phyloP scores from a whole-genome alignment of 2,329 filamentous ascomycete species.

The Leptosphaerulina australis region DNA sequence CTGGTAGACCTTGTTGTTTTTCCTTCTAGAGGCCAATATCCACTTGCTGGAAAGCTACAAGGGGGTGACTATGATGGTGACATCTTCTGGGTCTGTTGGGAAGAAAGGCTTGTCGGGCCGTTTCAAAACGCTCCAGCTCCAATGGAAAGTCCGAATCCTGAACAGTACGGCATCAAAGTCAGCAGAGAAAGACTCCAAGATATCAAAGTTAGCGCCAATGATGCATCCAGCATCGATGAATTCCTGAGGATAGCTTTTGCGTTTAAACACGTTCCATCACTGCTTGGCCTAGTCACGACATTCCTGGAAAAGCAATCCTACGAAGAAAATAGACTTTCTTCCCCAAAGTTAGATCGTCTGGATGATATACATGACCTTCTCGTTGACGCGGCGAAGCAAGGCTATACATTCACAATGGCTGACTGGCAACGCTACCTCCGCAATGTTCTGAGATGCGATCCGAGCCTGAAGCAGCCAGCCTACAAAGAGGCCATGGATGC shows the following conservation, averaged over 20 bases:
- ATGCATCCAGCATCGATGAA: constrained; percentile 43
- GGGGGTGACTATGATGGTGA: constrained; percentile 86
- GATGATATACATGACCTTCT: constrained; percentile 54
- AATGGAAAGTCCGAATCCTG: constrained; percentile 53
- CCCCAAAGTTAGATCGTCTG: constrained; percentile 30
- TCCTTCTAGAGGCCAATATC: constrained; percentile 63
- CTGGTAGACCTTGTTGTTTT: constrained; percentile 85
- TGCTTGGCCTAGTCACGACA: constrained; percentile 69
- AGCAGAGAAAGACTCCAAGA: constrained; percentile 56
- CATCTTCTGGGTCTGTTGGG: constrained; percentile 78
- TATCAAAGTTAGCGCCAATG: constrained; percentile 40
- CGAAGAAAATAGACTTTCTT: constrained; percentile 38
- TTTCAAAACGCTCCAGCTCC: constrained; percentile 67
- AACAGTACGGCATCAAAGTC: constrained; percentile 58
- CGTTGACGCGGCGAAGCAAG: constrained; percentile 55
- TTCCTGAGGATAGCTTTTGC: constrained; percentile 62
- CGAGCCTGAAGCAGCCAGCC: constrained; percentile 57
- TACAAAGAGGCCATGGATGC: constrained; percentile 45
- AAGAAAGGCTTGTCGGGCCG: constrained; percentile 66
- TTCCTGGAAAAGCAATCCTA: constrained; percentile 70
- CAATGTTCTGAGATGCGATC: constrained; percentile 58
- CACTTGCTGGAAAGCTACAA: constrained; percentile 73
- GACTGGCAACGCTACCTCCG: constrained; percentile 59
- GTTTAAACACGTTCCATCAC: constrained; percentile 63
- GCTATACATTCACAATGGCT: constrained; percentile 55